Base-by-base conservation (phyloP, 2,329 filamentous ascomycete genomes). In the Colletotrichum chrysophilum region DNA sequence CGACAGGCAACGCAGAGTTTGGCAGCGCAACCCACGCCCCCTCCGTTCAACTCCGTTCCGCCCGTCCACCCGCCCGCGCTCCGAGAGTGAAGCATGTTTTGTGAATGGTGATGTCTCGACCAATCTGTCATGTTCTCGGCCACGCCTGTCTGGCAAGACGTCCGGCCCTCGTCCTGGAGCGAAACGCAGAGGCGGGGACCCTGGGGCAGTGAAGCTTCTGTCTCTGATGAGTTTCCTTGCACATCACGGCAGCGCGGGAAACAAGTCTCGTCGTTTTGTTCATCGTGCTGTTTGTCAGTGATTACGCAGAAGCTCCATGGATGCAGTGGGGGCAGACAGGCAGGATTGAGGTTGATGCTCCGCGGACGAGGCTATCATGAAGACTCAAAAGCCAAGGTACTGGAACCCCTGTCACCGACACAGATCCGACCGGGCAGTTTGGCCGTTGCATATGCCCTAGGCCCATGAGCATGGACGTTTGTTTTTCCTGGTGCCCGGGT, bases 151-250 rank as follows among this genome's bases (percentile, higher is more conserved):
- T 30, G 26, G 34, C 14, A 16, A 30, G 24, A 43, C 56, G 26
- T 64, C 60, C 21, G 60, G 32, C 28, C 72, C 61, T 71, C 61
- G 14, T 28, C 62, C 21, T 66, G 68, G 66, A 66, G 72, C 72
- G 68, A 67, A 71, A 71, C 61, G 55, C 60, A n/a, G 8, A 14
- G 21, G 71, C 66, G 60, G 67, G 66, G 71, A 38, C 52, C 60
- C 67, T n/a, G 34, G 52, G 14, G 18, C 4, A 32, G 21, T 52
- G 26, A 64, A n/a, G 32, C 16, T 66, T 34, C 32, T 24, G 60
- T 21, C 30, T 36, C 21, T 21, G 9, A 4, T 3, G 21, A 34
- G 5, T 36, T n/a, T 30, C 26, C 58, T 43, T 43, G 38, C 18
- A 43, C 38, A n/a, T 43, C 18, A n/a, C 38, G 38, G 56, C 56